These are phyloP conservation scores for Colletotrichum sp. DNA, from an alignment of 2,329 filamentous ascomycete genomes.

Conservation along the genomic window DNA sequence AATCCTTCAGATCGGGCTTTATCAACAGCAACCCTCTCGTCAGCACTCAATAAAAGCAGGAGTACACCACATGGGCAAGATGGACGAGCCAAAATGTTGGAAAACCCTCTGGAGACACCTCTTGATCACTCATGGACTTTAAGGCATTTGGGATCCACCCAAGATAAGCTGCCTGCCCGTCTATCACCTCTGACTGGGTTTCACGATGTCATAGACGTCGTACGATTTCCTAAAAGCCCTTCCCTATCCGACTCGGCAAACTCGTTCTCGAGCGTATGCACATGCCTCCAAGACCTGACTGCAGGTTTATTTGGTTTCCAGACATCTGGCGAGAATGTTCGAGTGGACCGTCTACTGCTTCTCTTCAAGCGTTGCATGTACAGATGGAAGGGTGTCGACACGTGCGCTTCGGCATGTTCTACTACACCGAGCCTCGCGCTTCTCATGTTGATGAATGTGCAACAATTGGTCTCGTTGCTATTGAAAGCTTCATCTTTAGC, in stretches of 20 bases:
- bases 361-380: not conserved
- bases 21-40: not conserved
- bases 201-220: not conserved
- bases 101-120: not conserved
- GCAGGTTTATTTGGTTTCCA: not conserved
- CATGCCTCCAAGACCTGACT: not conserved
- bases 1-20: not conserved
- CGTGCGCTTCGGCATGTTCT: not conserved
- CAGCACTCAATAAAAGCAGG: not conserved
- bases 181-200: not conserved
- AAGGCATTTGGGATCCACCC: not conserved
- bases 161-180: not conserved
- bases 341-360: not conserved
- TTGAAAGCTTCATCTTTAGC: not conserved
- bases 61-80: not conserved
- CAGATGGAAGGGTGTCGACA: not conserved
- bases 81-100: not conserved
- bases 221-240: not conserved
- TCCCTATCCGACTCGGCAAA: not conserved
- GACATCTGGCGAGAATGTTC: not conserved
- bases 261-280: not conserved
- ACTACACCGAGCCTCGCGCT: not conserved
- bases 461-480: not conserved
- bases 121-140: not conserved
- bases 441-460: not conserved